phyloP scores from a whole-genome alignment of 345 rosid species.

The Brassica nigra region DNA sequence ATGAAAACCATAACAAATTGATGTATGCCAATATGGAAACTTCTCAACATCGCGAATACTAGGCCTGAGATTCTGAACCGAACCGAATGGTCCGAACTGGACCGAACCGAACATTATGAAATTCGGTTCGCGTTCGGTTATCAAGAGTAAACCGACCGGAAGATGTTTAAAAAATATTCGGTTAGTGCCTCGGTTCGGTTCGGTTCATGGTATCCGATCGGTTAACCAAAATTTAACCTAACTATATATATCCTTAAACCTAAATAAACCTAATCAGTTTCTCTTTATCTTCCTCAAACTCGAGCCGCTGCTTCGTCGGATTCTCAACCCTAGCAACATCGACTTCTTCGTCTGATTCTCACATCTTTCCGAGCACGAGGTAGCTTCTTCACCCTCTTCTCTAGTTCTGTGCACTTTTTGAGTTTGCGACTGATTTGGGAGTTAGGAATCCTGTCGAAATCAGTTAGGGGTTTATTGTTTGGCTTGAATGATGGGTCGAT shows the following conservation, averaged over 20 bases:
- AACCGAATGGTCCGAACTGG: neutral
- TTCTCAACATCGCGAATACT: too few species aligned
- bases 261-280: too few species aligned
- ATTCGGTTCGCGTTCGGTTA: neutral
- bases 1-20: too few species aligned
- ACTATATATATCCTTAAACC: too few species aligned
- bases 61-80: neutral
- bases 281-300: too few species aligned
- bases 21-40: too few species aligned
- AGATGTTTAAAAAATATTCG: neutral
- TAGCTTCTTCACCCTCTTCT: neutral
- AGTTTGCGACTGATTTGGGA: neutral
- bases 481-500: neutral
- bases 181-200: neutral
- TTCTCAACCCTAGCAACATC: too few species aligned
- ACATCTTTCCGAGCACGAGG: neutral
- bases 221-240: too few species aligned
- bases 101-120: neutral
- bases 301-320: too few species aligned
- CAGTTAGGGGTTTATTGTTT: neutral
- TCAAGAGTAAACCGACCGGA: neutral
- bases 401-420: neutral
- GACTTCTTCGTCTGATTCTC: neutral
- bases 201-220: too few species aligned
- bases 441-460: too few species aligned